These are phyloP conservation scores for Podaxis sp. DNA, from an alignment of 768 basidiomycete species.

Conservation along the genomic window DNA sequence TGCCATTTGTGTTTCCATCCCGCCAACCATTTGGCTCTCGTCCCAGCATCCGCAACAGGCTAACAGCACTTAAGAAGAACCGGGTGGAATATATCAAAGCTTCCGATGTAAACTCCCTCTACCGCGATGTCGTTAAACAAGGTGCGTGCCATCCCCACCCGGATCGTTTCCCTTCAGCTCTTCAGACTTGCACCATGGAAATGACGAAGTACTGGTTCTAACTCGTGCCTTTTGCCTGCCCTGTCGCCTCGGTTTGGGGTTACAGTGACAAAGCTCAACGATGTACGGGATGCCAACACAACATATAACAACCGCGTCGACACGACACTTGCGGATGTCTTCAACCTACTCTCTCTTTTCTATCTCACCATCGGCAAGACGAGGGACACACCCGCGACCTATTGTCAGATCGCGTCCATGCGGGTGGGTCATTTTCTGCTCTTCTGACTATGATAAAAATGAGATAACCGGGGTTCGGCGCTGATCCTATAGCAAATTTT, in stretches of 20 bases:
- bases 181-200: neutral
- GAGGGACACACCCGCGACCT: constrained; percentile 90
- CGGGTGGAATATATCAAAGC: constrained; percentile 90
- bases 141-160: constrained; percentile 43
- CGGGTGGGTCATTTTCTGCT: constrained; percentile 58
- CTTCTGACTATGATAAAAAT: constrained; percentile 1
- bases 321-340: constrained; percentile 94
- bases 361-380: constrained; percentile 98
- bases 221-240: constrained; percentile 5
- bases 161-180: neutral
- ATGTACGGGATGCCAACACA: constrained; percentile 77
- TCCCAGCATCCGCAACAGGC: constrained; percentile 85
- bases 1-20: constrained; percentile 11
- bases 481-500: constrained; percentile 73
- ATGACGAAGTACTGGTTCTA: neutral
- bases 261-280: constrained; percentile 86
- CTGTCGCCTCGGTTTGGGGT: constrained; percentile 2
- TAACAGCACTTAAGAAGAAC: constrained; percentile 93
- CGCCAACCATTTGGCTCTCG: constrained; percentile 19
- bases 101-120: constrained; percentile 89
- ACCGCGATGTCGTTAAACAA: constrained; percentile 92
- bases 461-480: constrained; percentile 13
- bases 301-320: constrained; percentile 88
- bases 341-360: constrained; percentile 91
- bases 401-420: constrained; percentile 96